These are phyloP conservation scores for Yarrowia sp. DNA, from an alignment of 805 yeast species.

Conservation along the genomic window DNA sequence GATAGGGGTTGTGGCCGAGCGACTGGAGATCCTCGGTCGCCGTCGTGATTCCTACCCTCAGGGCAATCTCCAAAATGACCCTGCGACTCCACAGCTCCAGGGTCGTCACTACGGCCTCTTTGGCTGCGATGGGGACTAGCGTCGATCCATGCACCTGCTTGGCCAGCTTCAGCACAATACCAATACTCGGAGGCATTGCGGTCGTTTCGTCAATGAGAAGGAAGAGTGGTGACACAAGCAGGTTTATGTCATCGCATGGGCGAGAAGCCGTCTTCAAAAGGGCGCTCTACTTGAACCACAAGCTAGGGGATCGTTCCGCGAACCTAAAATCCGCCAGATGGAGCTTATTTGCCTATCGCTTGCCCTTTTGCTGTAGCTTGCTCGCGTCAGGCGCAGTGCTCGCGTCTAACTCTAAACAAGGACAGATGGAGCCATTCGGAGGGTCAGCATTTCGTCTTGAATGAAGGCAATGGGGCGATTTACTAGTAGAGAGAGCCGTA, in stretches of 20 bases:
- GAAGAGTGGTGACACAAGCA: neutral
- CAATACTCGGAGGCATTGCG: slow-evolving; percentile 19
- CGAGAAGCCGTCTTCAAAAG: slow-evolving; percentile 4
- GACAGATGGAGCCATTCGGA: neutral
- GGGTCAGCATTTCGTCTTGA: too few relatives aligned
- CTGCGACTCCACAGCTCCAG: slow-evolving; percentile 37
- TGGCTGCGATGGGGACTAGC: neutral
- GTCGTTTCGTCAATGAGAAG: neutral
- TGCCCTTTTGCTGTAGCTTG: slow-evolving; percentile 15
- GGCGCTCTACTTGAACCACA: neutral
- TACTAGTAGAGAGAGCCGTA: too few relatives aligned
- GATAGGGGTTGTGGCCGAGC: slow-evolving; percentile 21
- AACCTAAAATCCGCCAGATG: neutral
- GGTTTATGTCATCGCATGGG: neutral
- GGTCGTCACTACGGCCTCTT: slow-evolving; percentile 12
- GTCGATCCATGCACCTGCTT: slow-evolving; percentile 14
- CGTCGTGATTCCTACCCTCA: neutral
- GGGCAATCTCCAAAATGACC: slow-evolving; percentile 22
- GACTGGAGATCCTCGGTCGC: neutral
- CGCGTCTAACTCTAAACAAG: neutral
- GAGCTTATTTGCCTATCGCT: slow-evolving; percentile 8
- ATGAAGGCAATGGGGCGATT: too few relatives aligned
- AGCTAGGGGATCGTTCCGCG: slow-evolving; percentile 19
- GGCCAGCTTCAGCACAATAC: slow-evolving; percentile 19
- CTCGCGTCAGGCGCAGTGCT: slow-evolving; percentile 25